Base-by-base conservation (phyloP, 2,329 filamentous ascomycete species). In the Aspergillus neotritici region DNA sequence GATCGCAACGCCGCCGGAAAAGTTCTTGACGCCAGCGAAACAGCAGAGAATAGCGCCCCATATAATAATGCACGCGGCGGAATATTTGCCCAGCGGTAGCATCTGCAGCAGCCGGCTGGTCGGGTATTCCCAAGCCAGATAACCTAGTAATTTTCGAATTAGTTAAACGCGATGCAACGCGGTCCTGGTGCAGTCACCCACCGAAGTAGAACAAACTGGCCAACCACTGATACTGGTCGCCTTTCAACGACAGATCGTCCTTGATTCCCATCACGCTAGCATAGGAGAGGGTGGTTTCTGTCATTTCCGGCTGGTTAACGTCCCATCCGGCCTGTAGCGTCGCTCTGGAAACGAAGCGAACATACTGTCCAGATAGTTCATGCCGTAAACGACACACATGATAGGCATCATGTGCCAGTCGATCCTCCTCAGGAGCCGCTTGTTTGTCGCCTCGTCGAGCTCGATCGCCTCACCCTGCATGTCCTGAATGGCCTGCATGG, bases 61-160 rank as follows among this genome's bases (percentile, higher is more conserved):
- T 52, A 79, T 70, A 47, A 84, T 72, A 44, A 85, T 76, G 54
- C 80, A 83, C 48, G 76, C 71, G 0, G 78, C 79, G 2, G 77
- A 82, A 61, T 83, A 85, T 56, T 84, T 85, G 0, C 78, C 82
- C 5, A 85, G 62, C 0, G 82, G 82, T 2, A 85, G 63, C 1
- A 75, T 68, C 60, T 85, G 82, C 10, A 86, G 69, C 21, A 86
- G 70, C 10, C 78, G 74, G 55, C 76, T 82, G 1, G 81, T 84
- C 1, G 82, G 82, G 60, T 81, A 84, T 58, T 85, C 82, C 75
- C 75, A 83, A 2, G 73, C 76, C 12, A 73, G 58, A 47, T 73
- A 73, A 1, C 70, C 70, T 69, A 47, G 25, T 28, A 4, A 21
- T 36, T 25, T 28, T 5, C 48, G n/a, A n/a, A 43, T 36, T 32